Percentiles rank a stretch among this genome's conserved stretches.
phyloP scores from a whole-genome alignment of 1,284 basidiomycete genomes.

The Ceratobasidium sp. region DNA sequence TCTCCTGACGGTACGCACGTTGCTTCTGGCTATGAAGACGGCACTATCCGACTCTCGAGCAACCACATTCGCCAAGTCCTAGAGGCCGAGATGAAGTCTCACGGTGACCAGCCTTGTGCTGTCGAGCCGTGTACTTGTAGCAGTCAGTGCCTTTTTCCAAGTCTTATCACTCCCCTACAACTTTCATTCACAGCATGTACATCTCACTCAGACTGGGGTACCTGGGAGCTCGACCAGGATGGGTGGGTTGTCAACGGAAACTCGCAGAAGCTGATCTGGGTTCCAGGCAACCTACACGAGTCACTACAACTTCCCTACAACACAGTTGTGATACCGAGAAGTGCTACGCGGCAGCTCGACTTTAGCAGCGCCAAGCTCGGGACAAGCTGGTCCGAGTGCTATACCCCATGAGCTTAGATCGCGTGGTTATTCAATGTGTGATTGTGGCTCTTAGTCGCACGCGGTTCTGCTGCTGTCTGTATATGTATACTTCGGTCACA shows the following conservation, averaged over 20 bases:
- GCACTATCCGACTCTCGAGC: constrained; percentile 7
- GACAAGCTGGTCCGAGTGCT: not conserved
- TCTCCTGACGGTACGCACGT: not conserved
- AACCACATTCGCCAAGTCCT: not conserved
- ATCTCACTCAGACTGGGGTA: not conserved
- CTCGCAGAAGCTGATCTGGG: not conserved
- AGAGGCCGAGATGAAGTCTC: too few species aligned
- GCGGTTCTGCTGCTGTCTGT: too few species aligned
- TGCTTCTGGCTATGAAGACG: not conserved
- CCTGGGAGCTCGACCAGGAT: too few species aligned
- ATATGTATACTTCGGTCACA: too few species aligned
- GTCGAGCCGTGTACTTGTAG: too few species aligned
- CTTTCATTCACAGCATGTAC: not conserved
- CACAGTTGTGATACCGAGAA: not conserved
- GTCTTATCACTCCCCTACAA: too few species aligned
- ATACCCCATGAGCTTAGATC: not conserved
- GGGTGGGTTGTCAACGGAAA: too few species aligned
- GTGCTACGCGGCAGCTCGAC: not conserved
- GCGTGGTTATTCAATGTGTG: not conserved
- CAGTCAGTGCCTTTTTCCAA: too few species aligned
- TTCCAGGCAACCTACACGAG: not conserved
- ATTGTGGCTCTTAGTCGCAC: too few species aligned
- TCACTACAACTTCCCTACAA: not conserved
- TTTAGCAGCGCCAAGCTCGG: constrained; percentile 3
- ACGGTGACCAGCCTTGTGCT: too few species aligned